phyloP scores from a whole-genome alignment of 495 filamentous ascomycete genomes.

The Pyrenula aspistea region DNA sequence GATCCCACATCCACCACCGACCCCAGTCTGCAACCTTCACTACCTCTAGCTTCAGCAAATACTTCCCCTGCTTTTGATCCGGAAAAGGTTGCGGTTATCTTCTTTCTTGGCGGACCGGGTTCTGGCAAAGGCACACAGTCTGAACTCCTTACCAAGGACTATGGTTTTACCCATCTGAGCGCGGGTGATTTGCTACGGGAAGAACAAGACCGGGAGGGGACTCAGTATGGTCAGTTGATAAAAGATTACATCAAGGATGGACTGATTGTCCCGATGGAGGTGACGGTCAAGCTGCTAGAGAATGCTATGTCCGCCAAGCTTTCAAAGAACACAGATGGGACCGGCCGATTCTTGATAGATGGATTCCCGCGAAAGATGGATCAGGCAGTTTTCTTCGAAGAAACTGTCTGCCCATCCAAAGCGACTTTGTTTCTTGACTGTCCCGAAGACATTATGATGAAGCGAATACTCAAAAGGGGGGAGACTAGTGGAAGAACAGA shows the following conservation, averaged over 20 bases:
- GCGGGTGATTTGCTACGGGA: slow-evolving; percentile 90
- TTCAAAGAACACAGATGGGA: slow-evolving; percentile 9
- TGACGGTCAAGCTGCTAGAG: slow-evolving; percentile 17
- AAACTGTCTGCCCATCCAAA: slow-evolving; percentile 59
- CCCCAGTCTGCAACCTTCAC: slow-evolving; percentile 12
- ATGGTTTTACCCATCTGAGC: slow-evolving; percentile 82
- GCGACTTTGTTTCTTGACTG: slow-evolving; percentile 90
- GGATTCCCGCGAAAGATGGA: slow-evolving; percentile 36
- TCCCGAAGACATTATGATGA: slow-evolving; percentile 76
- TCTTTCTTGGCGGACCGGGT: slow-evolving; percentile 14
- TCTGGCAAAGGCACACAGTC: slow-evolving; percentile 63
- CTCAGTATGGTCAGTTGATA: slow-evolving; percentile 19
- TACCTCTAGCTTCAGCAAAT: slow-evolving; percentile 20
- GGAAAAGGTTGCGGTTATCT: slow-evolving; percentile 9
- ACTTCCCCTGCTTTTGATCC: slow-evolving; percentile 65
- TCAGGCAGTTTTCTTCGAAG: slow-evolving; percentile 7
- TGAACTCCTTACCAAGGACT: slow-evolving; percentile 75
- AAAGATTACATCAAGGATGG: slow-evolving; percentile 11
- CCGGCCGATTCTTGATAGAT: slow-evolving; percentile 21
- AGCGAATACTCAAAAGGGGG: slow-evolving; percentile 71
- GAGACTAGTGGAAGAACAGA: slow-evolving; percentile 84
- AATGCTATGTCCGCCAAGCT: slow-evolving; percentile 7
- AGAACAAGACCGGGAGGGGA: slow-evolving; percentile 53
- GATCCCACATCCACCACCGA: slow-evolving; percentile 17
- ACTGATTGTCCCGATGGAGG: slow-evolving; percentile 10